These are phyloP conservation scores for Mitragyna speciosa DNA, from an alignment of 257 asterid genomes.

Conservation along the genomic window DNA sequence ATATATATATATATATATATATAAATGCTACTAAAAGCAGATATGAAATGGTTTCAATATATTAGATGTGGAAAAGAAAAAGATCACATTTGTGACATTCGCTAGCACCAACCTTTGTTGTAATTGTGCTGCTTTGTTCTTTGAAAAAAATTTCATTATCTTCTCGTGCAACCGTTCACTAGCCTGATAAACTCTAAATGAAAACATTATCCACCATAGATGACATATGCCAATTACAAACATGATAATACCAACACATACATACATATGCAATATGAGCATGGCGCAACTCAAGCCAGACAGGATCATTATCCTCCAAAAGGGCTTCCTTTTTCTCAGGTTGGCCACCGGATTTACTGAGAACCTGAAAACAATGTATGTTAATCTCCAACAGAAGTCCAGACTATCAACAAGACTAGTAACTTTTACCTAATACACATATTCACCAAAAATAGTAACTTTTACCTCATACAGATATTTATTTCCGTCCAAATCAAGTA, in stretches of 20 bases:
- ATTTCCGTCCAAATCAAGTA: constrained; percentile 88
- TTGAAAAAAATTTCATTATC: constrained; percentile 76
- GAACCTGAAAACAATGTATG: constrained; percentile 49
- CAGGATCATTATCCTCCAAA: constrained; percentile 87
- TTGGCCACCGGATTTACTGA: constrained; percentile 78
- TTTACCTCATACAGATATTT: constrained; percentile 83
- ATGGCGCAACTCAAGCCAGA: constrained; percentile 96
- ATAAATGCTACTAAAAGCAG: neutral
- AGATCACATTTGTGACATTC: neutral
- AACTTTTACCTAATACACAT: constrained; percentile 60
- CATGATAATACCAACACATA: constrained; percentile 18
- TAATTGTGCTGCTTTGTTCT: constrained; percentile 97
- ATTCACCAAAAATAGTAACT: constrained; percentile 17
- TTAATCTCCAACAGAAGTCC: constrained; percentile 26
- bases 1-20: no score
- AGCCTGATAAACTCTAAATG: constrained; percentile 53
- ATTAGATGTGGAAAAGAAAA: neutral
- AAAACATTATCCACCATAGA: constrained; percentile 24
- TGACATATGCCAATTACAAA: constrained; percentile 12
- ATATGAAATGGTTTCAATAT: neutral
- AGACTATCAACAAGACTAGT: constrained; percentile 18
- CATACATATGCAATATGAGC: constrained; percentile 89
- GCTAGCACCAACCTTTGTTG: constrained; percentile 74
- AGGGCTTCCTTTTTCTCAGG: constrained; percentile 85
- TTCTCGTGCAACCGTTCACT: constrained; percentile 83